Evolutionary conservation across 495 filamentous ascomycete genomes (phyloP).

Genomic region (Xylaria longipes): DNA sequence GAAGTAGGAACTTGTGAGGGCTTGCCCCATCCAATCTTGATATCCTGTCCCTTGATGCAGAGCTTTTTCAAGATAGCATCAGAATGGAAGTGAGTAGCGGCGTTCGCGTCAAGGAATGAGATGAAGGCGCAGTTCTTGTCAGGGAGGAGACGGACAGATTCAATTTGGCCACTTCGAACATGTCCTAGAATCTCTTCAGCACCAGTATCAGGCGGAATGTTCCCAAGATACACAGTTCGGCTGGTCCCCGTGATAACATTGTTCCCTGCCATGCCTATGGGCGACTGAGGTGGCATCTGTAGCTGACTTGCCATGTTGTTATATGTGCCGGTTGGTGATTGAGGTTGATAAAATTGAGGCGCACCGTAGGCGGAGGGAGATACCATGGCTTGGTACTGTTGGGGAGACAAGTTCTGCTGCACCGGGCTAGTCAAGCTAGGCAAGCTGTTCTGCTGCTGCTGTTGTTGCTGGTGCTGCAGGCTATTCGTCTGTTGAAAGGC

Average conservation of each 20-base stretch:
- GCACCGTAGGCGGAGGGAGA: constrained; percentile 76
- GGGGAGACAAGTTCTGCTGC: constrained; percentile 67
- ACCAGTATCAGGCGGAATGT: constrained; percentile 96
- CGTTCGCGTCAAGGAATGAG: constrained; percentile 95
- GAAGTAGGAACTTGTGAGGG: constrained; percentile 98
- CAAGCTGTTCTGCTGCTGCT: constrained; percentile 27
- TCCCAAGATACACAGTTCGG: constrained; percentile 95
- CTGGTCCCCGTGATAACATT: constrained; percentile 89
- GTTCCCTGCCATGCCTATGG: constrained; percentile 76
- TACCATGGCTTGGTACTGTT: constrained; percentile 78
- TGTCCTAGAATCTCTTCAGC: constrained; percentile 98
- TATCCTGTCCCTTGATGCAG: constrained; percentile 96
- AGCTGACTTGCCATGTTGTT: constrained; percentile 66
- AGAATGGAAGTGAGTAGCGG: constrained; percentile 98
- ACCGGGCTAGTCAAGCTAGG: constrained; percentile 53
- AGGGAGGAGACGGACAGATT: constrained; percentile 91
- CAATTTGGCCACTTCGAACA: constrained; percentile 96
- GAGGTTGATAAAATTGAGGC: constrained; percentile 77
- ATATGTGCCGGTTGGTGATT: constrained; percentile 84
- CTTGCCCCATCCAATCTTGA: constrained; percentile 99
- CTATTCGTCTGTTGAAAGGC: constrained; percentile 70
- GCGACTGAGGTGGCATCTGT: constrained; percentile 62
- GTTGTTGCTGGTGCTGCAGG: constrained; percentile 43
- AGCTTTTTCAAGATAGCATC: constrained; percentile 99
- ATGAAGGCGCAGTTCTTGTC: constrained; percentile 99